A percentile compares a stretch with the other conserved stretches of the same genome.
phyloP scores from a whole-genome alignment of 2,329 filamentous ascomycete species.

The Sporothrix luriei region DNA sequence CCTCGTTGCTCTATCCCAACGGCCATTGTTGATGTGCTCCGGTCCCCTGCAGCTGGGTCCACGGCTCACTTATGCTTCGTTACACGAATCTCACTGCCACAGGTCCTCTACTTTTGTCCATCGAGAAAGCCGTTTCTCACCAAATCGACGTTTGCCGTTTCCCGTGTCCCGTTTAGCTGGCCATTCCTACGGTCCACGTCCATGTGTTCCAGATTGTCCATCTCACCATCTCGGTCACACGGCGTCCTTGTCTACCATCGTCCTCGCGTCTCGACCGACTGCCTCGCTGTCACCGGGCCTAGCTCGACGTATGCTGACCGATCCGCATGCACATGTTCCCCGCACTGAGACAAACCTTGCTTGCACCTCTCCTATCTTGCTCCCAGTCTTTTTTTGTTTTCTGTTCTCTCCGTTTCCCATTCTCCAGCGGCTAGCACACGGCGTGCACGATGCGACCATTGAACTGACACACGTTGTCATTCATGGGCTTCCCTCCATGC shows the following conservation, averaged over 20 bases:
- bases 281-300: not conserved
- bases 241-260: not conserved
- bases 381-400: not conserved
- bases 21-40: not conserved
- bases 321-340: conserved; percentile 10
- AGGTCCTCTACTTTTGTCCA: conserved; percentile 9
- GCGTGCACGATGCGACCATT: not conserved
- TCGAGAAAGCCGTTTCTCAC: not conserved
- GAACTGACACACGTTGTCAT: not conserved
- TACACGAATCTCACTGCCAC: conserved; percentile 16
- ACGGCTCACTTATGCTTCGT: not conserved
- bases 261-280: conserved; percentile 12
- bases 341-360: not conserved
- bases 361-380: not conserved
- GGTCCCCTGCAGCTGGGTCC: not conserved
- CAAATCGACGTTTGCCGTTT: no score
- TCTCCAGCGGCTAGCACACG: not conserved
- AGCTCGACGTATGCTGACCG: not conserved
- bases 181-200: not conserved
- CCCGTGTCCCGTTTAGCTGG: conserved; percentile 5
- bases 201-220: not conserved
- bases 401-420: not conserved
- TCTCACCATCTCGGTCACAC: not conserved
- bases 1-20: not conserved
- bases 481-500: not conserved